Percentiles rank a stretch among this genome's conserved stretches.
These are phyloP conservation scores for Chrysosporium queenslandicum DNA, from an alignment of 2,329 filamentous ascomycete genomes.

Conservation along the genomic window DNA sequence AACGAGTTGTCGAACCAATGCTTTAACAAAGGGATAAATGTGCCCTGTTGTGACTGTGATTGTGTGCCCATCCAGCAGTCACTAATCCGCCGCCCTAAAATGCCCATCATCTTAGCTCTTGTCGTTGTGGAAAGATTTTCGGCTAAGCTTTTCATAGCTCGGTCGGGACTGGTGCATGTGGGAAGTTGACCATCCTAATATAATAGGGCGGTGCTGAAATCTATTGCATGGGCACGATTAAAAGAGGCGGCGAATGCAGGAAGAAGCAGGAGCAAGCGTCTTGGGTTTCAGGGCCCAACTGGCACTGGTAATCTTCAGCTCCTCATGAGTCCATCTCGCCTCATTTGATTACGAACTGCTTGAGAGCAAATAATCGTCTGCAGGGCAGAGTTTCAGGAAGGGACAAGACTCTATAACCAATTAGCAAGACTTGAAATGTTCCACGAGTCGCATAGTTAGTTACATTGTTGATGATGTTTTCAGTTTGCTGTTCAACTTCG, in stretches of 20 bases:
- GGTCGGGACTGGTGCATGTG: not conserved
- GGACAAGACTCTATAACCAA: not conserved
- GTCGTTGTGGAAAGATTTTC: not conserved
- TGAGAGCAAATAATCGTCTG: not conserved
- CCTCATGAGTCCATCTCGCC: not conserved
- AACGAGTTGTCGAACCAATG: no score
- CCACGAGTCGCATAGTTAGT: not conserved
- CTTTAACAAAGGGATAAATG: no score
- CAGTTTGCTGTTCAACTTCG: no score
- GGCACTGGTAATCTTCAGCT: not conserved
- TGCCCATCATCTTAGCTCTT: not conserved
- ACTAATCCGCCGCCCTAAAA: not conserved
- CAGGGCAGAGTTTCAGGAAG: not conserved
- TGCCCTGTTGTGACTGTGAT: no score
- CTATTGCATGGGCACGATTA: not conserved
- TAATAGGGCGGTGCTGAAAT: not conserved
- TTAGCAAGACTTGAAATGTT: not conserved
- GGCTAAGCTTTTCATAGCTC: slow-evolving; percentile 4
- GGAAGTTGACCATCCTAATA: no score
- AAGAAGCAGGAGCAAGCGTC: not conserved
- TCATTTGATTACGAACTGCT: slow-evolving; percentile 2
- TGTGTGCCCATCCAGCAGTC: no score
- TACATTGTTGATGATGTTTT: no score
- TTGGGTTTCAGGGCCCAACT: no score
- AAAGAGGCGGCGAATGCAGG: not conserved